These are phyloP conservation scores for Clonostachys byssicola DNA, from an alignment of 2,329 filamentous ascomycete genomes.

Conservation along the genomic window DNA sequence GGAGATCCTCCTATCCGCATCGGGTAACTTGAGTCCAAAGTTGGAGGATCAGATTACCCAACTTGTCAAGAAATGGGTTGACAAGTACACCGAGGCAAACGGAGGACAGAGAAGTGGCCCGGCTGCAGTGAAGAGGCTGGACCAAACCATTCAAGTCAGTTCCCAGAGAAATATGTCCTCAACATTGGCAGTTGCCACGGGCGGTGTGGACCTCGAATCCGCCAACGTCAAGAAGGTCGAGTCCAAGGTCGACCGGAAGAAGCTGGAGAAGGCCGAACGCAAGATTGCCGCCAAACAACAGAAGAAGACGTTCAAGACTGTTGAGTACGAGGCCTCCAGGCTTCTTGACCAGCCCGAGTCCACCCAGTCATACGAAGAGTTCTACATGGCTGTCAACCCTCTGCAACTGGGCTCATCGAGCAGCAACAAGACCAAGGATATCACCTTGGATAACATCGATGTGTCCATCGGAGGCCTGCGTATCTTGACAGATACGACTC, in stretches of 20 bases:
- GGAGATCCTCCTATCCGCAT: conserved; percentile 90
- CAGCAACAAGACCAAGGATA: conserved; percentile 91
- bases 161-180: conserved; percentile 95
- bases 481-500: conserved; percentile 84
- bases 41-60: conserved; percentile 76
- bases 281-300: conserved; percentile 98
- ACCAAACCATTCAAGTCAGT: conserved; percentile 92
- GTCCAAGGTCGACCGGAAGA: conserved; percentile 96
- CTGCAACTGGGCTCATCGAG: conserved; percentile 74
- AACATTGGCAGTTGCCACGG: conserved; percentile 81
- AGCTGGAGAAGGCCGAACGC: conserved; percentile 95
- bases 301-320: conserved; percentile 97
- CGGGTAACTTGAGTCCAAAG: conserved; percentile 69
- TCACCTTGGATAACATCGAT: conserved; percentile 96
- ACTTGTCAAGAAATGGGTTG: conserved; percentile 86
- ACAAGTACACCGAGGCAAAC: conserved; percentile 71
- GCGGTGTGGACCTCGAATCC: conserved; percentile 86
- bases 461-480: conserved; percentile 85
- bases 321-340: conserved; percentile 93
- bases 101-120: conserved; percentile 69
- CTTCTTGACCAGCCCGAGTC: conserved; percentile 79
- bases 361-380: conserved; percentile 94
- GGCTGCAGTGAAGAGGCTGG: conserved; percentile 76
- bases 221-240: conserved; percentile 92
- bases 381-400: conserved; percentile 99